A percentile compares a stretch with the other conserved stretches of the same genome.
Conservation (phyloP, 768 basidiomycete species). For the Boletellus ananas region DNA sequence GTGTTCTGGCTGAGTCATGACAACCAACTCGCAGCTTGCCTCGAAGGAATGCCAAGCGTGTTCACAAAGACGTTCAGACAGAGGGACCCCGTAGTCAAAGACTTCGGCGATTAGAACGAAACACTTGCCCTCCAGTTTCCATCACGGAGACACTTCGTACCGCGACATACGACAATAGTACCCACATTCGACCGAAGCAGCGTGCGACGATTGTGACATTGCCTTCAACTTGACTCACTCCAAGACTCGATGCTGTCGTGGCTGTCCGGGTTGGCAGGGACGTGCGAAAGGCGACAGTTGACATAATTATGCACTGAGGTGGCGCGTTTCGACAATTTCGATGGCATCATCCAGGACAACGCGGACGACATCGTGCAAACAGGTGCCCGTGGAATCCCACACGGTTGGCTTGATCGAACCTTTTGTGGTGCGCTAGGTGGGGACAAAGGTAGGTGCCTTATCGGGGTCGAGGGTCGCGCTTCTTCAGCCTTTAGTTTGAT, state of each 20-base stretch:
- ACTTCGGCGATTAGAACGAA: background rate
- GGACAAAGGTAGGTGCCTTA: constrained; percentile 13
- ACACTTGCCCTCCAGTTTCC: background rate
- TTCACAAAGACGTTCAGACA: background rate
- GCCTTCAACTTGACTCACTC: constrained; percentile 15
- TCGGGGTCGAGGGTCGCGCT: constrained; percentile 18
- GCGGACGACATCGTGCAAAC: constrained; percentile 19
- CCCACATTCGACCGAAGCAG: constrained; percentile 6
- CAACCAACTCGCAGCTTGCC: background rate
- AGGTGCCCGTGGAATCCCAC: constrained; percentile 4
- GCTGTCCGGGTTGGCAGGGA: constrained; percentile 10
- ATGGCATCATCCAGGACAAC: constrained; percentile 28
- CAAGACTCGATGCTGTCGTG: constrained; percentile 39
- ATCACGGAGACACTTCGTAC: background rate
- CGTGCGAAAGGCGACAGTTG: constrained; percentile 5
- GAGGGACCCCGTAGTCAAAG: background rate
- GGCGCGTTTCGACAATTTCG: constrained; percentile 9
- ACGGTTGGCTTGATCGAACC: constrained; percentile 15
- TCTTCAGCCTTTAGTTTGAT: background rate
- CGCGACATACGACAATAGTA: constrained; percentile 15
- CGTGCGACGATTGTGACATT: background rate
- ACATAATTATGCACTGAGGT: constrained; percentile 2
- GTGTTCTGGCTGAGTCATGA: background rate
- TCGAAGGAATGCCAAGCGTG: background rate
- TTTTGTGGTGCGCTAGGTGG: constrained; percentile 28